Percentiles rank a stretch among this genome's conserved stretches.
phyloP scores from a whole-genome alignment of 352 stramenopile species.

The Globisporangium emineosum region DNA sequence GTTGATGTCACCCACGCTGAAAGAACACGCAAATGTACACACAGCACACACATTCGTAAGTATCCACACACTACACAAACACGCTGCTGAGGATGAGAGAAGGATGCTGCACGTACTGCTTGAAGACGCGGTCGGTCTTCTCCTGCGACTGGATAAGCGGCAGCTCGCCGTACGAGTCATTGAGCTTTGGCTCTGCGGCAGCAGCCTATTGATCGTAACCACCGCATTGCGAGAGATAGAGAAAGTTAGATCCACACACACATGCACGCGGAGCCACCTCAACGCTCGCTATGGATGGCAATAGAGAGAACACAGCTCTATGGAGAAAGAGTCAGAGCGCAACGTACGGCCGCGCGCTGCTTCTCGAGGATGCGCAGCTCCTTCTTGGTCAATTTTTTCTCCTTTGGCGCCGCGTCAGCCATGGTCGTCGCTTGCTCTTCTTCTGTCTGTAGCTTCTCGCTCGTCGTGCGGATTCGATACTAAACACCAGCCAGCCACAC shows the following conservation, averaged over 20 bases:
- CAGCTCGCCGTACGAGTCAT: slow-evolving; percentile 83
- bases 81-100: background rate
- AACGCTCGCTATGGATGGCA: too few relatives aligned
- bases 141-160: slow-evolving; percentile 90
- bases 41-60: too few relatives aligned
- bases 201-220: slow-evolving; percentile 27
- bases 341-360: slow-evolving; percentile 70
- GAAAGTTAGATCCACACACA: slow-evolving; percentile 2
- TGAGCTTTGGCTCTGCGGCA: slow-evolving; percentile 66
- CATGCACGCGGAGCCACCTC: background rate
- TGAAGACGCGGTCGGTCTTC: slow-evolving; percentile 73
- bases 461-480: slow-evolving; percentile 9
- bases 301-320: slow-evolving; percentile 9
- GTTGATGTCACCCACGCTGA: slow-evolving; percentile 62
- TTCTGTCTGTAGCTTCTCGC: background rate
- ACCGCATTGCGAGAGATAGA: slow-evolving; percentile 5
- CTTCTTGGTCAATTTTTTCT: slow-evolving; percentile 89
- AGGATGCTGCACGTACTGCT: slow-evolving; percentile 32
- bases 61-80: too few relatives aligned
- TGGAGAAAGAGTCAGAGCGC: background rate
- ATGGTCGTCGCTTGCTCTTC: slow-evolving; percentile 25
- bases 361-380: slow-evolving; percentile 86
- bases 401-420: slow-evolving; percentile 56
- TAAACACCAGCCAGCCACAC: slow-evolving; percentile 11
- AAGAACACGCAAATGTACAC: background rate